Evolutionary conservation across 148 eudicot genomes (phyloP).

Genomic region (Rhododendron mucronatum): DNA sequence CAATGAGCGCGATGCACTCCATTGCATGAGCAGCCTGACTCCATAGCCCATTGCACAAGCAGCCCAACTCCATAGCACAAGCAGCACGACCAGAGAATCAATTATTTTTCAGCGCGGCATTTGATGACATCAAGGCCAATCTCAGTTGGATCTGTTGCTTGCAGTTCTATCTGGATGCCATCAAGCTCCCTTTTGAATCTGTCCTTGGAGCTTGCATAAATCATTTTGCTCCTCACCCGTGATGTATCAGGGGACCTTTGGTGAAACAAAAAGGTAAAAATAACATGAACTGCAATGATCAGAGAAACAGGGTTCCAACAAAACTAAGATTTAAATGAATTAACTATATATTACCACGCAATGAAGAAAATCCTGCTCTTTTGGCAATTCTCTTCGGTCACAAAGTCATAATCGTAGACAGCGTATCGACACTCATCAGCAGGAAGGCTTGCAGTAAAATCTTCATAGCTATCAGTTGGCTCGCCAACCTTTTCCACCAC

Average conservation of each 20-base stretch:
- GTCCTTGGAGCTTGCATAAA: slow-evolving; percentile 84
- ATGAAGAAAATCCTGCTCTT: slow-evolving; percentile 92
- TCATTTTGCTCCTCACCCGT: slow-evolving; percentile 85
- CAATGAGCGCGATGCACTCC: neutral
- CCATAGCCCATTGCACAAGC: neutral
- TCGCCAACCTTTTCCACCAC: slow-evolving; percentile 83
- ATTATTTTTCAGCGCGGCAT: slow-evolving; percentile 57
- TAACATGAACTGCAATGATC: neutral
- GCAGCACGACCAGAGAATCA: slow-evolving; percentile 2
- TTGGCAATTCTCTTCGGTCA: slow-evolving; percentile 72
- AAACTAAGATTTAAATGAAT: neutral
- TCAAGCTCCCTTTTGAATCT: slow-evolving; percentile 87
- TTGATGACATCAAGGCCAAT: slow-evolving; percentile 81
- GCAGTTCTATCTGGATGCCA: slow-evolving; percentile 89
- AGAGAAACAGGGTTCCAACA: neutral
- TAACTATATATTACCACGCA: slow-evolving; percentile 54
- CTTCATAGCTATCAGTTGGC: slow-evolving; percentile 62
- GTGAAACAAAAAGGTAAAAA: neutral
- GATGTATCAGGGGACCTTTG: slow-evolving; percentile 79
- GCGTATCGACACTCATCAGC: slow-evolving; percentile 83
- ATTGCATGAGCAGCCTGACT: neutral
- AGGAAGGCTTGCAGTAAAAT: slow-evolving; percentile 65
- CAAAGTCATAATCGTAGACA: slow-evolving; percentile 74
- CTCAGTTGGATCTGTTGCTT: slow-evolving; percentile 92
- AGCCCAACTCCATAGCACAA: neutral